Base-by-base conservation (phyloP, 2,329 filamentous ascomycete genomes). In the Stylonectria norvegica region DNA sequence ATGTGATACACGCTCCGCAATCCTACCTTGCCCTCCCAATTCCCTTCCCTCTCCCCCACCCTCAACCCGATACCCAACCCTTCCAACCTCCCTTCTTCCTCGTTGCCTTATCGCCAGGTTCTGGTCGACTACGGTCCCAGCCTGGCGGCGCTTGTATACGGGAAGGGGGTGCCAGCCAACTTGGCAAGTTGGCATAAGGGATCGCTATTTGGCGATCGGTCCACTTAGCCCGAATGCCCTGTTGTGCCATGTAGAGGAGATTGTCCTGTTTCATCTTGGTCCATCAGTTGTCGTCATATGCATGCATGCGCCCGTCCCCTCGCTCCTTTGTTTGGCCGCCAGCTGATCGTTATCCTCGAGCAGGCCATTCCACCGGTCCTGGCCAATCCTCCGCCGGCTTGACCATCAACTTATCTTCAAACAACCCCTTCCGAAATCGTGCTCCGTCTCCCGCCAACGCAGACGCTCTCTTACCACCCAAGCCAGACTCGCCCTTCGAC, bases 351-450 rank as follows among this genome's bases (percentile, higher is more conserved):
- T 53, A 48, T 41, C 46, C 55, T 44, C 41, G 53, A 56, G 38
- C 45, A 57, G 54, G 43, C 49, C 51, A 55, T 42, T 38, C 50
- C 29, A 29, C 41, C 43, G 43, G 46, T 52, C 45, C 54, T 47
- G 46, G 48, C 27, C 45, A 56, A 44, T 50, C 53, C 39, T 34
- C 45, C 42, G 46, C 53, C 42, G 73, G 72, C 52, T 70, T 84
- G 60, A 70, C 76, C 39, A 69, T 85, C 62, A 84, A 81, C 65
- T 77, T 89, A 58, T 82, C 83, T 64, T 89, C 85, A 63, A 89
- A 89, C 75, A 90, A 90, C 62, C 86, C 86, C 48, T 90, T 80
- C 58, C 83, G 85, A 70, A 87, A 87, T 65, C 80, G 83, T 58
- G 79, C 82, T 49, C 71, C 73, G 25, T 86, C 84, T 49, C 83